These are phyloP conservation scores for Hippophae tibetana DNA, from an alignment of 306 rosid species.

Conservation along the genomic window DNA sequence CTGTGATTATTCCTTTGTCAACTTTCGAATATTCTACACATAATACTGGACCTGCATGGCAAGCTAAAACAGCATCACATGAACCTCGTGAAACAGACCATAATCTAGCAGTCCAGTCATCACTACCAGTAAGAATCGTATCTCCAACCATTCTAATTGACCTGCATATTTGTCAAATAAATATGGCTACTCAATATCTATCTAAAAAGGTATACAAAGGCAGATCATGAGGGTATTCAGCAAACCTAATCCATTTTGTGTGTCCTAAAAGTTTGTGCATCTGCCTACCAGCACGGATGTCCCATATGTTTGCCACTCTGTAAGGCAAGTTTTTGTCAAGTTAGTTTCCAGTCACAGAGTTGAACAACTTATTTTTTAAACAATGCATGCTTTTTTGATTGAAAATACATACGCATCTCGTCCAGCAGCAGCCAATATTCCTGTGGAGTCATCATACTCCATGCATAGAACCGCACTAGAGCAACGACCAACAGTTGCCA, in stretches of 20 bases:
- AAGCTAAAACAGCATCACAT: conserved; percentile 96
- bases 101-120: conserved; percentile 96
- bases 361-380: conserved; percentile 13
- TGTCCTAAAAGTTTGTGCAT: conserved; percentile 96
- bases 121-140: conserved; percentile 89
- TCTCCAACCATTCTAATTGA: conserved; percentile 95
- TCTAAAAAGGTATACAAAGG: conserved; percentile 7
- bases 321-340: conserved; percentile 19
- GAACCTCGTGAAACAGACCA: conserved; percentile 93
- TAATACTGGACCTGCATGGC: conserved; percentile 94
- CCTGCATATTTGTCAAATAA: conserved; percentile 40
- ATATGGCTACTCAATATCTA: conserved; percentile 11
- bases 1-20: conserved; percentile 87
- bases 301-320: conserved; percentile 93
- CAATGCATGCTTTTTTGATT: conserved; percentile 12
- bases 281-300: conserved; percentile 82
- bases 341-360: conserved; percentile 20
- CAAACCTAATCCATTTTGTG: conserved; percentile 87
- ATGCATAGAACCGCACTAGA: conserved; percentile 92
- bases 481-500: conserved; percentile 96
- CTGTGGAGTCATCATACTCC: conserved; percentile 95
- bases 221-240: conserved; percentile 9
- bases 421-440: conserved; percentile 87
- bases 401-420: conserved; percentile 75
- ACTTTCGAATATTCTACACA: conserved; percentile 85